Evolutionary conservation across 768 basidiomycete species (phyloP), one percentile per base, ranked within the genome.

Genomic region (Auricularia sp.): DNA sequence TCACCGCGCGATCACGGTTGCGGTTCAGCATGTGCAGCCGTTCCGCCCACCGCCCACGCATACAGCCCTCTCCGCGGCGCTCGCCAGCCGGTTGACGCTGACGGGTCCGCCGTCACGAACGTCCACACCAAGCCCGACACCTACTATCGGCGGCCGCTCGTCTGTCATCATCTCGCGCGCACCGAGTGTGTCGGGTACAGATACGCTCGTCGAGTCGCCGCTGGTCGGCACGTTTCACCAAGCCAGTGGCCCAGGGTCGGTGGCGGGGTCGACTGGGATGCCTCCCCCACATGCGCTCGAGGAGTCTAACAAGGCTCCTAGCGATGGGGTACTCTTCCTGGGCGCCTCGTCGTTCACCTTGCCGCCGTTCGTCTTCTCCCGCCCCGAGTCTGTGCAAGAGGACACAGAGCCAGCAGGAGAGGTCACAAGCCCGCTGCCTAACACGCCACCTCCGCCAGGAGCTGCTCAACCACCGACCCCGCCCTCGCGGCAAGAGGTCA

Each of bases 21-120:
- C 80, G 18, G 79, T 91, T 6, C 91, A 93, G 69, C 88, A 89
- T 69, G 74, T 89, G 14, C 79, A 81, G 54, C 79, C 81, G 21
- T 77, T 78, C 16, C 78, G 73, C 10, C 67, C 68, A 24, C 63
- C 68, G 11, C 54, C 70, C 54, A 64, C 33, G 36, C 42, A 16
- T 11, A 39, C 14, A 44, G 64, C 44, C 58, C 34, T 21, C 37
- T 67, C 36, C 64, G 64, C 62, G 56, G 65, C 54, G 62, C 64
- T 47, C 29, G 39, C 36, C 16, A 65, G 37, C 39, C 58, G 18
- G 18, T 37, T 33, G 24, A 44, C 10, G 61, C 59, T 39, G 21
- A 39, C 13, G 54, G 64, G 24, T 42, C 39, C 18, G 62, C 61
- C 54, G 59, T 64, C 45, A 29, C 66, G 66, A 11, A 42, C 66